Evolutionary conservation across 192 early-diverging fungal genomes (phyloP).

Genomic region (Podila verticillata): DNA sequence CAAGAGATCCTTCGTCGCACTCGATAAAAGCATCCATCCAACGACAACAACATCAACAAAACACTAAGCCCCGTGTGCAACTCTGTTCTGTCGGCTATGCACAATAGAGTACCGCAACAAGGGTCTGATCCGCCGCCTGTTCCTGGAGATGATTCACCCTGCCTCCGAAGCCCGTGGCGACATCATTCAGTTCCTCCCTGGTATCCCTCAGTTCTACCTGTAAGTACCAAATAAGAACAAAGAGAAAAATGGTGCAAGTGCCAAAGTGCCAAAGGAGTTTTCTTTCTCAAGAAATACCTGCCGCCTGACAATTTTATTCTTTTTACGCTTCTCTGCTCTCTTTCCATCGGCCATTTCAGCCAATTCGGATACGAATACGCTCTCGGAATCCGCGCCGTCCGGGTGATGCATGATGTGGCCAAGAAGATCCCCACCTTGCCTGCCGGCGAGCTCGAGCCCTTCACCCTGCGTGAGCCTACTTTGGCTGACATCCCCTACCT

Average conservation of each 20-base stretch:
- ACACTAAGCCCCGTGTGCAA: neutral
- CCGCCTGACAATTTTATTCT: too few species aligned
- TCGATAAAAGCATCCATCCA: neutral
- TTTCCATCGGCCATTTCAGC: neutral
- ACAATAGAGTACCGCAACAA: neutral
- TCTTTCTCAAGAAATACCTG: neutral
- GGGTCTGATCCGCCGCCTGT: conserved; percentile 2
- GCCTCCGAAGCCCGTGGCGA: conserved; percentile 8
- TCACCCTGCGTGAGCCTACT: conserved; percentile 20
- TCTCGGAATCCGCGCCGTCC: neutral
- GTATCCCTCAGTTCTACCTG: conserved; percentile 7
- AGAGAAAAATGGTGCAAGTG: too few species aligned
- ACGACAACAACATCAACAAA: neutral
- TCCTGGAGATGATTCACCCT: conserved; percentile 9
- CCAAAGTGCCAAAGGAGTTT: neutral
- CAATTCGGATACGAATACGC: conserved; percentile 46
- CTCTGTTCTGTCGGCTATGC: neutral
- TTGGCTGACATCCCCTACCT: conserved; percentile 24
- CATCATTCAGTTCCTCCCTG: neutral
- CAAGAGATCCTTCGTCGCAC: neutral
- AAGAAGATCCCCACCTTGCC: conserved; percentile 7
- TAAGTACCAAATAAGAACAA: neutral
- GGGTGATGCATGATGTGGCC: neutral
- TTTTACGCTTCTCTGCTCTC: too few species aligned
- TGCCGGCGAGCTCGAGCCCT: conserved; percentile 18